phyloP scores from a whole-genome alignment of 768 basidiomycete genomes.

The Naganishia vaughanmartiniae region DNA sequence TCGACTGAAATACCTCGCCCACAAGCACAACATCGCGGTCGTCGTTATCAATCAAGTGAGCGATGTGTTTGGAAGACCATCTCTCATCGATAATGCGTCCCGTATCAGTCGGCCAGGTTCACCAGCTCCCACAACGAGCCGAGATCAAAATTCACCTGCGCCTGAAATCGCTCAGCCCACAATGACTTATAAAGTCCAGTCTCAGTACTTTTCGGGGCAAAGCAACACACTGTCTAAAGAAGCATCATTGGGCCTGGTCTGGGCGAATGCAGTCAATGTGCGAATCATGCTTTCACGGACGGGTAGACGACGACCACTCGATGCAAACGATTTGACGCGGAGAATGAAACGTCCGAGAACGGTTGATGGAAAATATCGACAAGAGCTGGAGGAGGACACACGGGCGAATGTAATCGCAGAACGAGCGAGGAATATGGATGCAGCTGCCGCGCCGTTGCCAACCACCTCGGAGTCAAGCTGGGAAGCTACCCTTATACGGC shows the following conservation, averaged over 20 bases:
- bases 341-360: conserved; percentile 22
- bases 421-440: neutral
- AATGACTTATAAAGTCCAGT: conserved; percentile 68
- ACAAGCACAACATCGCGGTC: conserved; percentile 65
- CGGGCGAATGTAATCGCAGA: neutral
- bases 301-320: conserved; percentile 62
- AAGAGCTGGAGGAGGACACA: conserved; percentile 52
- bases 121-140: conserved; percentile 1
- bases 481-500: conserved; percentile 61
- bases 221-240: conserved; percentile 68
- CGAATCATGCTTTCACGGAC: conserved; percentile 81
- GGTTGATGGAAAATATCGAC: conserved; percentile 8
- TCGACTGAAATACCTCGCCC: conserved; percentile 69
- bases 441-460: neutral
- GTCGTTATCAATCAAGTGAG: conserved; percentile 85
- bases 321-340: conserved; percentile 40
- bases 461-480: conserved; percentile 29
- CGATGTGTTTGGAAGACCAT: conserved; percentile 62
- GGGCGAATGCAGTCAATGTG: conserved; percentile 88
- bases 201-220: conserved; percentile 71
- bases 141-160: neutral
- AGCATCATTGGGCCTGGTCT: conserved; percentile 79
- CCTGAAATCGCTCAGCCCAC: conserved; percentile 32
- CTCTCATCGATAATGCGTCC: neutral
- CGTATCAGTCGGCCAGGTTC: conserved; percentile 11